These are phyloP conservation scores for Salix viminalis DNA, from an alignment of 345 rosid genomes.

Conservation along the genomic window DNA sequence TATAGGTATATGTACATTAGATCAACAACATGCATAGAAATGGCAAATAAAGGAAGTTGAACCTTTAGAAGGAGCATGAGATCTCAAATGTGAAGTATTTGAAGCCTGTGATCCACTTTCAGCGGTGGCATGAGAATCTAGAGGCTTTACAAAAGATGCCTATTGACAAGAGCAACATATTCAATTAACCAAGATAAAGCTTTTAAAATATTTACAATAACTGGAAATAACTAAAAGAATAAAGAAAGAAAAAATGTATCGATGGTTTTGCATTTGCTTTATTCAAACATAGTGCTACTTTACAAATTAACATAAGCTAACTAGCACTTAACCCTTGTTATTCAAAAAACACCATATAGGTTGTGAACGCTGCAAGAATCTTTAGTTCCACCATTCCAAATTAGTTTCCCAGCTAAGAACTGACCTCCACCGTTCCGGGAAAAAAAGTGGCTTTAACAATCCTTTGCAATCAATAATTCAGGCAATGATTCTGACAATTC, in stretches of 20 bases:
- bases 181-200: not conserved
- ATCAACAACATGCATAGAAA: not conserved
- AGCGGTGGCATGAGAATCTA: conserved; percentile 46
- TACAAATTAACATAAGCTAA: not conserved
- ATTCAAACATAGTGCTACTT: not conserved
- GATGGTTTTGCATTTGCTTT: not conserved
- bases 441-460: not conserved
- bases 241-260: not conserved
- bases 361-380: not conserved
- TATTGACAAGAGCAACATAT: conserved; percentile 23
- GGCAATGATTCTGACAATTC: not conserved
- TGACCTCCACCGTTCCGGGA: not conserved
- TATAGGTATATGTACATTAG: not conserved
- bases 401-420: not conserved
- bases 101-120: conserved; percentile 52
- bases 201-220: not conserved
- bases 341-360: not conserved
- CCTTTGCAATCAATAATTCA: not conserved
- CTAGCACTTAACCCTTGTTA: not conserved
- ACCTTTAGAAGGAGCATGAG: conserved; percentile 66
- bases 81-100: conserved; percentile 40
- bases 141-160: conserved; percentile 59
- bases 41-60: conserved; percentile 9
- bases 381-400: not conserved
- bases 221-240: not conserved